Evolutionary conservation across 805 yeast species (phyloP), one percentile per base, ranked within the genome.

Genomic region (Ogataea neopini): DNA sequence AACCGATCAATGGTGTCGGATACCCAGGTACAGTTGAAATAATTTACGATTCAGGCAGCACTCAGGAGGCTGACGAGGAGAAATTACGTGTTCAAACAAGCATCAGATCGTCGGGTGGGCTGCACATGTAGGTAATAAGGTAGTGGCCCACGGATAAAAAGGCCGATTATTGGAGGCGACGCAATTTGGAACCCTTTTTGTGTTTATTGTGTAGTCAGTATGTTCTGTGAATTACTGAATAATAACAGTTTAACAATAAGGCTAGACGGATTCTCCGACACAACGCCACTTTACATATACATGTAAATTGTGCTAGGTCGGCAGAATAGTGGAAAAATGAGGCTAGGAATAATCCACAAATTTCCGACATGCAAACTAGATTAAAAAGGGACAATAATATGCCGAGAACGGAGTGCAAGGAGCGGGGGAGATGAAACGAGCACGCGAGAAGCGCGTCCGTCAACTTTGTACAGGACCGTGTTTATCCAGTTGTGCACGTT

Each of bases 1-100:
- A 23, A 20, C 60, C 59, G 34, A 54, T 58, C 15, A 52, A 56
- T 35, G 58, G 56, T 15, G 60, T 56, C 22, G 55, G 59, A 6
- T 45, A 47, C 18, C 54, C 56, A 15, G 56, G 56, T 4, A 45
- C 52, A 14, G 46, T 54, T 30, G 56, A 54, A 29, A 26, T 35
- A 4, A 26, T 44, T n/a, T 37, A 43, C 19, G 54, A 45, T 15
- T 44, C 44, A 14, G 36, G 46, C 9, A 40, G 32, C n/a, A 20
- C 39, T 9, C 44, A 17, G 9, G 18, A 18, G 15, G 18, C 15
- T 22, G 49, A 48, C 17, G 45, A 43, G 13, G 54, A 43, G 34
- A 52, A 50, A 29, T 36, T 52, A 18, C 38, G 47, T 23, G 41
- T 50, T 7, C 41, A 48, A 28, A 54, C 56, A 3, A 54, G 56